phyloP scores from a whole-genome alignment of 2,329 filamentous ascomycete species.

The Ilyonectria mors-panacis region DNA sequence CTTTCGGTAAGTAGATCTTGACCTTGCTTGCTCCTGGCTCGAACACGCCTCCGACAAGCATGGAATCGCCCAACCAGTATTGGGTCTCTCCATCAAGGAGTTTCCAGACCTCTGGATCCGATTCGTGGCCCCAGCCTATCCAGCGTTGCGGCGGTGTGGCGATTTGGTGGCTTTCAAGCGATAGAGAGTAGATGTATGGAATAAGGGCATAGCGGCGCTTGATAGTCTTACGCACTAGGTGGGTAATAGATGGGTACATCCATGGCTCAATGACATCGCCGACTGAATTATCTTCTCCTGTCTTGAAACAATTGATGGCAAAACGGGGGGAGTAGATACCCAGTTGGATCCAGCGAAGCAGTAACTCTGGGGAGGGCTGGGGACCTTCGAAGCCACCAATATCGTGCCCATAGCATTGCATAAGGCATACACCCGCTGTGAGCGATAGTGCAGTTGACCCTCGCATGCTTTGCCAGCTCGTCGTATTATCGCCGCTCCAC shows the following conservation, averaged over 20 bases:
- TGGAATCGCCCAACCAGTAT: conserved; percentile 79
- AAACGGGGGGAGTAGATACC: conserved; percentile 80
- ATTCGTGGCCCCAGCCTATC: conserved; percentile 81
- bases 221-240: conserved; percentile 74
- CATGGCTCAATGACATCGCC: conserved; percentile 84
- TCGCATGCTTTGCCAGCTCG: conserved; percentile 81
- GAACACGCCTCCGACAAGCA: conserved; percentile 79
- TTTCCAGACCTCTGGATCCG: conserved; percentile 76
- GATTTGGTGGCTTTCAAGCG: conserved; percentile 72
- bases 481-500: conserved; percentile 83
- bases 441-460: conserved; percentile 79
- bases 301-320: conserved; percentile 86
- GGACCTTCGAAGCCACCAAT: conserved; percentile 84
- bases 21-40: conserved; percentile 69
- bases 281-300: conserved; percentile 74
- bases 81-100: conserved; percentile 78
- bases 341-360: conserved; percentile 81
- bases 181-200: conserved; percentile 78
- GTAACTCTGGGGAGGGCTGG: conserved; percentile 78
- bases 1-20: conserved; percentile 73
- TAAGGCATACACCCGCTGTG: conserved; percentile 76
- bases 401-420: conserved; percentile 81
- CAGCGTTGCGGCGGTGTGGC: conserved; percentile 78
- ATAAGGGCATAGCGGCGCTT: conserved; percentile 80
- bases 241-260: conserved; percentile 80